Conservation (phyloP, 2,329 filamentous ascomycete genomes). For the Grosmannia huntii region DNA sequence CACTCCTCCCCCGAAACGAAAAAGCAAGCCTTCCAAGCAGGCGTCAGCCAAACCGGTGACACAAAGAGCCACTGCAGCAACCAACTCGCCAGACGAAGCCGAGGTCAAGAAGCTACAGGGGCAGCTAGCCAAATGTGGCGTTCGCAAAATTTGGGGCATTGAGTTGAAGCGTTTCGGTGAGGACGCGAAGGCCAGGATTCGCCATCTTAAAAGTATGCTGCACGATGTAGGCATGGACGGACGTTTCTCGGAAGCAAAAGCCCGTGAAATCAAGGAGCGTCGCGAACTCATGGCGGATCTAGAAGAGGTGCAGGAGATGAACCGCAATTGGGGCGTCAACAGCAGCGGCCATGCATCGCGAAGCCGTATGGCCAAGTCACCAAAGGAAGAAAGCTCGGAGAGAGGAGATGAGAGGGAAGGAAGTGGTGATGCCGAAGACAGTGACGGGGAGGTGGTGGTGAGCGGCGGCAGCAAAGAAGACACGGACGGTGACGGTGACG, state of each 20-base stretch:
- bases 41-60: neutral
- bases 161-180: constrained; percentile 65
- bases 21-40: constrained; percentile 30
- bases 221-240: constrained; percentile 77
- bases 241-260: constrained; percentile 73
- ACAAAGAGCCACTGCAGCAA: constrained; percentile 20
- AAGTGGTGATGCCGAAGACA: neutral
- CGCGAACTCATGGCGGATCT: constrained; percentile 76
- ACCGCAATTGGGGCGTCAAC: constrained; percentile 58
- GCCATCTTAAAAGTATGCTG: constrained; percentile 67
- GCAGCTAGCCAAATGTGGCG: constrained; percentile 78
- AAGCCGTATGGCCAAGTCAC: constrained; percentile 17
- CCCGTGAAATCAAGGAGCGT: constrained; percentile 73
- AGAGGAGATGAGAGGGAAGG: constrained; percentile 2
- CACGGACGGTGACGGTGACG: constrained; percentile 7
- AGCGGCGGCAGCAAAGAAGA: constrained; percentile 16
- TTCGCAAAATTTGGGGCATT: constrained; percentile 81
- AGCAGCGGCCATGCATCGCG: constrained; percentile 29
- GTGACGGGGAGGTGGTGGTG: neutral
- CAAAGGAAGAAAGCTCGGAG: constrained; percentile 15
- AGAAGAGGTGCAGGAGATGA: constrained; percentile 72
- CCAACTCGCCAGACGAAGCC: constrained; percentile 48
- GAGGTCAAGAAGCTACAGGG: constrained; percentile 83
- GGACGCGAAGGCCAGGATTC: constrained; percentile 66
- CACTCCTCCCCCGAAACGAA: constrained; percentile 21